Evolutionary conservation across 768 basidiomycete species (phyloP).

Genomic region (Tylopilus subfusipes): DNA sequence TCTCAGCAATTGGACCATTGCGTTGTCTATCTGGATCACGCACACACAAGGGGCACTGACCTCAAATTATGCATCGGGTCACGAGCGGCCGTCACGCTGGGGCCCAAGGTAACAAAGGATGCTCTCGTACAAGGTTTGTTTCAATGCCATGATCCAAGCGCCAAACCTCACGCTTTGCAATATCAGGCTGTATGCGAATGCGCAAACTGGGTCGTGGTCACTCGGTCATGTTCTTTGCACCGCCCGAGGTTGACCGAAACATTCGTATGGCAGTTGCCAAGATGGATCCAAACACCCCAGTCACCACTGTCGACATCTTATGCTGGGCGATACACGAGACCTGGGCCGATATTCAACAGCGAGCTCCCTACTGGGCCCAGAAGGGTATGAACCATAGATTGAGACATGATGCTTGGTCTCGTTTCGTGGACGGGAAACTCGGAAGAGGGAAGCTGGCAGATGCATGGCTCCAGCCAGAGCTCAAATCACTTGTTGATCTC

Average conservation of each 20-base stretch:
- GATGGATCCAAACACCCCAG: background rate
- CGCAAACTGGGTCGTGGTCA: constrained; percentile 44
- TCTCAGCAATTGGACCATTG: constrained; percentile 27
- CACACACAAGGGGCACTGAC: too few relatives aligned
- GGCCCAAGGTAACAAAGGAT: constrained; percentile 37
- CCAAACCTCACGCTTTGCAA: background rate
- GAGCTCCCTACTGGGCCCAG: background rate
- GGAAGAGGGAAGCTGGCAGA: background rate
- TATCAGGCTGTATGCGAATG: constrained; percentile 50
- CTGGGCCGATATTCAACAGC: background rate
- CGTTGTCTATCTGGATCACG: constrained; percentile 35
- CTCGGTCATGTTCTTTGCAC: constrained; percentile 44
- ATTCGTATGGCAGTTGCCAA: constrained; percentile 30
- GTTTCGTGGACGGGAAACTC: background rate
- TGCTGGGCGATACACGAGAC: too few relatives aligned
- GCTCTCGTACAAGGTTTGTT: constrained; percentile 31
- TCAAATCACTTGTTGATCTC: background rate
- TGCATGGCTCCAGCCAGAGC: background rate
- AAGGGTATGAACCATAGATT: constrained; percentile 19
- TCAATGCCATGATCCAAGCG: background rate
- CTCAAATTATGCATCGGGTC: constrained; percentile 28
- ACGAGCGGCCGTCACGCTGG: too few relatives aligned
- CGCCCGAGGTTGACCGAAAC: constrained; percentile 34
- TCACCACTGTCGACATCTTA: constrained; percentile 29
- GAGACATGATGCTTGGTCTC: constrained; percentile 12